These are phyloP conservation scores for Epichloe uncinata DNA, from an alignment of 2,329 filamentous ascomycete species.

Conservation along the genomic window DNA sequence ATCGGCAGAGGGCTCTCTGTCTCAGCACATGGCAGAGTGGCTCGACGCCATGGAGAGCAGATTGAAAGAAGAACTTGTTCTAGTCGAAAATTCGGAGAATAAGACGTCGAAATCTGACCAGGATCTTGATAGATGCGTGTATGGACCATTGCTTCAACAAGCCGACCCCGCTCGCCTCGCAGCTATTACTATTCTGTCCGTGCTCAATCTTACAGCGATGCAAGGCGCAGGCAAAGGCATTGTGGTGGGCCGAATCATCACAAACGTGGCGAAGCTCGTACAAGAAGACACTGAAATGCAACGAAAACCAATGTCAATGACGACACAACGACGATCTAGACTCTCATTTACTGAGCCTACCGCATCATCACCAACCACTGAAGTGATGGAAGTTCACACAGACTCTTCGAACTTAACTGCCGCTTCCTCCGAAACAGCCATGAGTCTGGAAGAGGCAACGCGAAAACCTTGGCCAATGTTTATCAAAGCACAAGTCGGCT, in stretches of 20 bases:
- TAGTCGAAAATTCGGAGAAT: slow-evolving; percentile 43
- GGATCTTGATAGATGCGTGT: slow-evolving; percentile 55
- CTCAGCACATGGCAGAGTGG: slow-evolving; percentile 20
- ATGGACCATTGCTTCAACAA: slow-evolving; percentile 62
- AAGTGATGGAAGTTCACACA: background rate
- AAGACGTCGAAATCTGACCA: slow-evolving; percentile 29
- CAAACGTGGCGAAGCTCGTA: slow-evolving; percentile 41
- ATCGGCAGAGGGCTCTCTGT: slow-evolving; percentile 15
- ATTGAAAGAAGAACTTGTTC: slow-evolving; percentile 52
- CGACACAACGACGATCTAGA: slow-evolving; percentile 16
- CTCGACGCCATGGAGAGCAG: slow-evolving; percentile 41
- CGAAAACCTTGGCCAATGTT: slow-evolving; percentile 30
- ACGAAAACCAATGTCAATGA: slow-evolving; percentile 15
- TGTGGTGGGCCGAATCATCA: slow-evolving; percentile 40
- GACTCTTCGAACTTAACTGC: slow-evolving; percentile 6
- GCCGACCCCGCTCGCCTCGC: slow-evolving; percentile 60
- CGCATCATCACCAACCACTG: background rate
- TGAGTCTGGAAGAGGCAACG: slow-evolving; percentile 7
- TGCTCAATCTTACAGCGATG: slow-evolving; percentile 45
- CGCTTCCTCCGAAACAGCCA: slow-evolving; percentile 6
- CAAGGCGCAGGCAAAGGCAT: slow-evolving; percentile 50
- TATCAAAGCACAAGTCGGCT: slow-evolving; percentile 38
- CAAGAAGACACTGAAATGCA: slow-evolving; percentile 56
- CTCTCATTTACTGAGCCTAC: slow-evolving; percentile 11
- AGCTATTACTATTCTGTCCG: slow-evolving; percentile 63